These are phyloP conservation scores for Diplocarpon mali DNA, from an alignment of 2,329 filamentous ascomycete genomes.

Conservation along the genomic window DNA sequence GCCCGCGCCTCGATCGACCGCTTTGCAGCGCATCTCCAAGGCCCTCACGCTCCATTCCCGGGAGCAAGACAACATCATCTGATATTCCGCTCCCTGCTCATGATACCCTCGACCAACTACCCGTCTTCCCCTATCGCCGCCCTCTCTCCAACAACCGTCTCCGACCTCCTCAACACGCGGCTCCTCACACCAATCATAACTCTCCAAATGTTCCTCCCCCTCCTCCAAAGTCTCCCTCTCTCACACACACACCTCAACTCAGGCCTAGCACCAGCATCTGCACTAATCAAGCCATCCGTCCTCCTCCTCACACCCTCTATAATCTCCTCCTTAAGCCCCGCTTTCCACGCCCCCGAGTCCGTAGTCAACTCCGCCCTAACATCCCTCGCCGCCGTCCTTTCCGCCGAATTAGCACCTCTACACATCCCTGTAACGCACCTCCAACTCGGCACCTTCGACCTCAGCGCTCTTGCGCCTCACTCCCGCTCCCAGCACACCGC, in stretches of 20 bases:
- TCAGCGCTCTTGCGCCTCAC: constrained; percentile 51
- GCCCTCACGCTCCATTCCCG: constrained; percentile 65
- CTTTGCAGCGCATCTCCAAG: constrained; percentile 61
- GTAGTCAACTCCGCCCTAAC: constrained; percentile 78
- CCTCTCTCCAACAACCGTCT: constrained; percentile 72
- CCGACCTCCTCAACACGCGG: constrained; percentile 85
- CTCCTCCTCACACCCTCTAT: constrained; percentile 72
- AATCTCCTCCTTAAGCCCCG: constrained; percentile 66
- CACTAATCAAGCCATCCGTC: constrained; percentile 48
- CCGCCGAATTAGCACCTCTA: constrained; percentile 66
- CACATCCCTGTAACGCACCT: constrained; percentile 75
- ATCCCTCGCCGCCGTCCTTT: constrained; percentile 71
- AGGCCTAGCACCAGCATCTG: constrained; percentile 33
- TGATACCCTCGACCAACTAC: constrained; percentile 74
- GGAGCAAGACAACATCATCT: constrained; percentile 67
- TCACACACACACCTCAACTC: constrained; percentile 19
- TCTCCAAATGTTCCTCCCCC: constrained; percentile 78
- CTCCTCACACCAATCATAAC: constrained; percentile 82
- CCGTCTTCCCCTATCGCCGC: constrained; percentile 77
- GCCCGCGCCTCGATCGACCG: constrained; percentile 59
- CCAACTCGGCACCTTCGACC: constrained; percentile 85
- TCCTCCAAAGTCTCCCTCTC: constrained; percentile 49
- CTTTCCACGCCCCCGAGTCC: constrained; percentile 77
- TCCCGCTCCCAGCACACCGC: constrained; percentile 27
- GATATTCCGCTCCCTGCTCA: constrained; percentile 65